A percentile compares a stretch with the other conserved stretches of the same genome.
Conservation (phyloP, 768 basidiomycete species). For the Basidioascus undulatus region DNA sequence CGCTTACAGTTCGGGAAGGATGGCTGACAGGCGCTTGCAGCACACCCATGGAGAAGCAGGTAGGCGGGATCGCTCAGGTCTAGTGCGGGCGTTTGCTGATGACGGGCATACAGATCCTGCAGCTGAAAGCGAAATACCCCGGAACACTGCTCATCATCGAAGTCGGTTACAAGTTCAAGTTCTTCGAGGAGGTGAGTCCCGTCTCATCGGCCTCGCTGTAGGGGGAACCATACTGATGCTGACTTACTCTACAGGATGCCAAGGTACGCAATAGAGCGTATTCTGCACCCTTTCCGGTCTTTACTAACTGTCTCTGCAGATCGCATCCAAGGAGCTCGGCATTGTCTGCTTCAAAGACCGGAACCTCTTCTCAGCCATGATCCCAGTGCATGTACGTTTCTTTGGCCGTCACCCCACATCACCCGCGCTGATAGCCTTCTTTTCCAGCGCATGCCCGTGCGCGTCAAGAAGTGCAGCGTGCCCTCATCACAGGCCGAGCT, state of each 20-base stretch:
- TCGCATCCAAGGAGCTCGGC: constrained; percentile 50
- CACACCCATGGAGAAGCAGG: constrained; percentile 56
- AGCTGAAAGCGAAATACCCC: constrained; percentile 6
- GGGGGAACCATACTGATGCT: background rate
- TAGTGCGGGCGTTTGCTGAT: background rate
- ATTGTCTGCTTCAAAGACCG: constrained; percentile 47
- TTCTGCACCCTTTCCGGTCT: background rate
- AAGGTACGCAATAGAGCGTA: constrained; percentile 35
- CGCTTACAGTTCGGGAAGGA: too few species aligned
- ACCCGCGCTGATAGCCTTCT: background rate
- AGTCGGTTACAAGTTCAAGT: constrained; percentile 42
- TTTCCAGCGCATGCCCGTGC: constrained; percentile 7
- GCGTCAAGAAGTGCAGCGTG: constrained; percentile 5
- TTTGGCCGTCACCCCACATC: too few species aligned
- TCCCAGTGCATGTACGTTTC: constrained; percentile 32
- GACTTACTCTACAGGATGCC: background rate
- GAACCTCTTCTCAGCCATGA: constrained; percentile 46
- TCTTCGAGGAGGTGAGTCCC: constrained; percentile 19
- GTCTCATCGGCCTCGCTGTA: background rate
- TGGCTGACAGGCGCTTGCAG: too few species aligned
- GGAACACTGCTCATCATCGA: constrained; percentile 44
- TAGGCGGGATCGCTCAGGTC: constrained; percentile 9
- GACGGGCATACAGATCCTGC: constrained; percentile 16
- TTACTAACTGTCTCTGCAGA: constrained; percentile 19
- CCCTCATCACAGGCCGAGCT: background rate